These are phyloP conservation scores for Russula abietina DNA, from an alignment of 768 basidiomycete genomes.

Conservation along the genomic window DNA sequence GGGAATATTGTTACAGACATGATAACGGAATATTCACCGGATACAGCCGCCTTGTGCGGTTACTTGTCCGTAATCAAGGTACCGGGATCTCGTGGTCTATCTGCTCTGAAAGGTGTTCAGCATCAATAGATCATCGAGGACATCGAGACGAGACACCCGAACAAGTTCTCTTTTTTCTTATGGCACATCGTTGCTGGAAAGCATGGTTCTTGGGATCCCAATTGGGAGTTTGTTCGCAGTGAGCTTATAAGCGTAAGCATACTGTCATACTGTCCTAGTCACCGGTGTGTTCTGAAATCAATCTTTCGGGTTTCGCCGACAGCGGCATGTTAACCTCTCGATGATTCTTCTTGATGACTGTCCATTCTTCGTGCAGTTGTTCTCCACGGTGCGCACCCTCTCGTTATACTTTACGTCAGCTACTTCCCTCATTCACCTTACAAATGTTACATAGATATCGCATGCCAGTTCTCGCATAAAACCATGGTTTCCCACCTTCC, in stretches of 20 bases:
- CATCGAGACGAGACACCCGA: background rate
- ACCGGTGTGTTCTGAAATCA: too few relatives aligned
- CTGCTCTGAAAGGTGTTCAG: background rate
- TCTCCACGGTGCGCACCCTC: background rate
- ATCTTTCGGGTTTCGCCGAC: background rate
- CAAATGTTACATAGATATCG: background rate
- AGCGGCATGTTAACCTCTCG: background rate
- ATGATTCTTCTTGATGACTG: background rate
- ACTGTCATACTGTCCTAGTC: background rate
- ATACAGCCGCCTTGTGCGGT: background rate
- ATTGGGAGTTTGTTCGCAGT: background rate
- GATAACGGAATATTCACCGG: background rate
- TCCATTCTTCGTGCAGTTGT: background rate
- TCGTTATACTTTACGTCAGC: background rate
- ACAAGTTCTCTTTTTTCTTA: background rate
- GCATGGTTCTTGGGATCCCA: background rate
- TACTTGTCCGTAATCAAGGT: constrained; percentile 1
- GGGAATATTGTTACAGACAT: background rate
- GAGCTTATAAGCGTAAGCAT: background rate
- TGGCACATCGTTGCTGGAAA: background rate
- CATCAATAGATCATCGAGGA: background rate
- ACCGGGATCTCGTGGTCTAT: background rate
- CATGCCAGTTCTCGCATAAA: background rate
- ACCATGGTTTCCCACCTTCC: background rate
- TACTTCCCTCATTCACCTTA: background rate